Evolutionary conservation across 768 basidiomycete genomes (phyloP), one percentile per base, ranked within the genome.

Genomic region (Hortiboletus flavorubellus): DNA sequence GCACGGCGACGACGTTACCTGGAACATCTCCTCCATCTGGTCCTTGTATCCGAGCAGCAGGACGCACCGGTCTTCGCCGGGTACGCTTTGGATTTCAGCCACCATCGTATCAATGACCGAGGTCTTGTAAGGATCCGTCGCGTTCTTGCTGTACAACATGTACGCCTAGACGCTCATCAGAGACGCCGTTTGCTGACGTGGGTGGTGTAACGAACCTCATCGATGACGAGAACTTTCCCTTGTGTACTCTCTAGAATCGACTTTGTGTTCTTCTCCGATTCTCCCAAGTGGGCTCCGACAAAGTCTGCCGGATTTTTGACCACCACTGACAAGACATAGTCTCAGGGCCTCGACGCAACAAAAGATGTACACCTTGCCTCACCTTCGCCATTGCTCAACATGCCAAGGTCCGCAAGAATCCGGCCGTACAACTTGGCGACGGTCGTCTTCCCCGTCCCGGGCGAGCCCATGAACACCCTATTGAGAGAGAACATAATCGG

Each of bases 371-470:
- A 8, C 23, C 10, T 12, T 23, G 23, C 2, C 71, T 59, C 58
- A 86, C 87, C 86, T 82, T 89, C 87, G 8, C 84, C 84, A 43
- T 85, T 87, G 64, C 82, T 86, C n/a, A 89, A 66, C 41, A 89
- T 67, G 4, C 80, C 80, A 0, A 89, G 65, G 49, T 87, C 84
- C 0, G 78, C 78, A 3, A 89, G 66, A 51, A 88, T 81, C 54
- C 78, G 77, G 0, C 87, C 87, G 54, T 89, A 88, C 12, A 86
- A 62, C 60, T 80, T 82, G 5, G 84, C 86, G 0, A 89, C 87
- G 0, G 86, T 81, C 5, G 87, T 88, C 64, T 89, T 89, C 0
- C 86, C 87, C 0, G 85, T 87, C 2, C 87, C 87, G 8, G 87
- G 87, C 5, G 81, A 80, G 5, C 87, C 87, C 9, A 86, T 63